Percentiles rank a stretch among this genome's conserved stretches.
phyloP scores from a whole-genome alignment of 2,329 filamentous ascomycete species.

The Coniochaeta hoffmannii region DNA sequence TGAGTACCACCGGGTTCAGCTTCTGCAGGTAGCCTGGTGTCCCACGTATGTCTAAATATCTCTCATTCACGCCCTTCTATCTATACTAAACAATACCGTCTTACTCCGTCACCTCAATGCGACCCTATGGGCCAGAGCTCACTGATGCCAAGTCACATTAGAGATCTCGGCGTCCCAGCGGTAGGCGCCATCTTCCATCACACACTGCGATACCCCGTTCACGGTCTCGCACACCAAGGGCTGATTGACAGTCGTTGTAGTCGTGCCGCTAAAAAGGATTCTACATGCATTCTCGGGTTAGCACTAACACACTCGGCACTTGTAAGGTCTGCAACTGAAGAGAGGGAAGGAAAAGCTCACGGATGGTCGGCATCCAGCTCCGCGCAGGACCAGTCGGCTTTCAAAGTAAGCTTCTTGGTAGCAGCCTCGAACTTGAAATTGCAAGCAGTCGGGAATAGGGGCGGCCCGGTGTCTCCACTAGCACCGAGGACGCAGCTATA shows the following conservation, averaged over 20 bases:
- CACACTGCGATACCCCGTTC: conserved; percentile 5
- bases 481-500: conserved; percentile 6
- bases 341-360: conserved; percentile 7
- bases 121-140: too few species aligned
- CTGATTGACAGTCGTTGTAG: conserved; percentile 7
- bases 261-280: conserved; percentile 7
- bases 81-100: too few species aligned
- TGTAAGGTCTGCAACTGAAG: not conserved
- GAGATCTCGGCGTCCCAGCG: conserved; percentile 6
- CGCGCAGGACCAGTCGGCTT: conserved; percentile 8
- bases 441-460: conserved; percentile 9
- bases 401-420: conserved; percentile 6
- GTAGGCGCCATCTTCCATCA: conserved; percentile 2
- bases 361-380: conserved; percentile 8
- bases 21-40: too few species aligned
- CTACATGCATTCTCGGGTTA: conserved; percentile 1
- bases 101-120: too few species aligned
- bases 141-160: conserved; percentile 8
- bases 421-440: conserved; percentile 6
- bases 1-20: too few species aligned
- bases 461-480: not conserved
- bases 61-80: too few species aligned
- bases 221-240: conserved; percentile 5
- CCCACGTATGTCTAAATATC: too few species aligned
- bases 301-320: not conserved